Base-by-base conservation (phyloP, 2,329 filamentous ascomycete genomes). In the Trichoderma afroharzianum region DNA sequence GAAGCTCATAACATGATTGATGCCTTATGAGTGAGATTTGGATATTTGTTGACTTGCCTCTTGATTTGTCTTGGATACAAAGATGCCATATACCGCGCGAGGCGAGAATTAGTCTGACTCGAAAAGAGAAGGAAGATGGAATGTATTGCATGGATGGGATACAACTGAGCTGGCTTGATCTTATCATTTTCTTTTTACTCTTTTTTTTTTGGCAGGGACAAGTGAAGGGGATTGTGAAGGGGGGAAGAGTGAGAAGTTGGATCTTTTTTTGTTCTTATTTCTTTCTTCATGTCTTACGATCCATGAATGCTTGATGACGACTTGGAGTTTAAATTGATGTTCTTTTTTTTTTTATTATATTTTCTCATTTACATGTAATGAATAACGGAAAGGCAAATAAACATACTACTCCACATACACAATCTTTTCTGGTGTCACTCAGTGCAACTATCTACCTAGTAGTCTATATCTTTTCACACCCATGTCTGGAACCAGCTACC, bases 311-410 rank as follows among this genome's bases (percentile, higher is more conserved):
- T 55, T 70, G 68, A 70, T 53, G 68, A 70, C 26, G 67, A 69
- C 32, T 63, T 59, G 70, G 63, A 68, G 63, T 71, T 71, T 71
- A 63, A 59, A 71, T 66, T 63, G 70, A 68, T 68, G 6, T 53
- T 36, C 26, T 36, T 28, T 66, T n/a, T n/a, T n/a, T 36, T 9
- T 11, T 53, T 26, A 12, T 64, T 53, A 32, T 63, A 32, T 26
- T 36, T 18, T 55, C 4, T 39, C 18, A 47, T 43, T 58, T 47
- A 63, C 32, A 62, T 68, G 63, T 68, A 68, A 71, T 61, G 70
- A 71, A 71, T 71, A 43, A 71, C 59, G 70, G 68, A 63, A 57
- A 66, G 63, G 63, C 63, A 68, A 58, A 39, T 47, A 66, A 55
- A 71, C 39, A 68, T 55, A 57, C 57, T 55, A 57, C 58, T 59